Evolutionary conservation across 192 early-diverging fungal species (phyloP).

Genomic region (Coemansia sp.): DNA sequence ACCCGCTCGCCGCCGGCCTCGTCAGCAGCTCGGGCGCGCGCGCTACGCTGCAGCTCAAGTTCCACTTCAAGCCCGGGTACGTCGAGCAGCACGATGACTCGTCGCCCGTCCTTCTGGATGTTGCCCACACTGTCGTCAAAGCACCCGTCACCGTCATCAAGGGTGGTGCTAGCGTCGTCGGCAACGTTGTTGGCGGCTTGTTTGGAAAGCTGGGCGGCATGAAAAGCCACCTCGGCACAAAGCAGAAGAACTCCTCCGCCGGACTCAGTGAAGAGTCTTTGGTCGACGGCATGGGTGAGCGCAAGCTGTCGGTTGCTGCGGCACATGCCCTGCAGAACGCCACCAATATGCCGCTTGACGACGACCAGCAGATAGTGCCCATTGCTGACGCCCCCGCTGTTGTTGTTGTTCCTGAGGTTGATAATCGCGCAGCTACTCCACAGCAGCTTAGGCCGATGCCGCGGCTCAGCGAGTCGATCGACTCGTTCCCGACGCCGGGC

Average conservation of each 20-base stretch:
- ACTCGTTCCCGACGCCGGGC: slow-evolving; percentile 34
- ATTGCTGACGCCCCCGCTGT: background rate
- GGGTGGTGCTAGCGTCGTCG: slow-evolving; percentile 53
- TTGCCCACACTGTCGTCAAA: slow-evolving; percentile 59
- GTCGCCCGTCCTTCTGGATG: slow-evolving; percentile 56
- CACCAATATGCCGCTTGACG: slow-evolving; percentile 43
- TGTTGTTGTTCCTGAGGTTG: background rate
- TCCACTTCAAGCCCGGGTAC: slow-evolving; percentile 63
- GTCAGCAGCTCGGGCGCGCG: background rate
- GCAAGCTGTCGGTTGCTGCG: slow-evolving; percentile 31
- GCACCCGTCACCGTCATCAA: slow-evolving; percentile 60
- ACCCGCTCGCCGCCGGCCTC: slow-evolving; percentile 34
- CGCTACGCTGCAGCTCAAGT: slow-evolving; percentile 55
- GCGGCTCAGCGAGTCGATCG: slow-evolving; percentile 29
- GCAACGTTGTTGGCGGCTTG: slow-evolving; percentile 45
- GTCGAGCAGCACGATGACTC: slow-evolving; percentile 57
- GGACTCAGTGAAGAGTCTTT: background rate
- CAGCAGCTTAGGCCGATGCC: slow-evolving; percentile 17
- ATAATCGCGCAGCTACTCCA: slow-evolving; percentile 6
- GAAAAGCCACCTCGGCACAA: slow-evolving; percentile 21
- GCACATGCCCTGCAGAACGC: slow-evolving; percentile 25
- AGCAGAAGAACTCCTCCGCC: background rate
- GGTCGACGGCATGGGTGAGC: background rate
- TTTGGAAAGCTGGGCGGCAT: slow-evolving; percentile 46
- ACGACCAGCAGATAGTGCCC: background rate